Base-by-base conservation (phyloP, 805 yeast genomes). In the Lipomyces yamadae region DNA sequence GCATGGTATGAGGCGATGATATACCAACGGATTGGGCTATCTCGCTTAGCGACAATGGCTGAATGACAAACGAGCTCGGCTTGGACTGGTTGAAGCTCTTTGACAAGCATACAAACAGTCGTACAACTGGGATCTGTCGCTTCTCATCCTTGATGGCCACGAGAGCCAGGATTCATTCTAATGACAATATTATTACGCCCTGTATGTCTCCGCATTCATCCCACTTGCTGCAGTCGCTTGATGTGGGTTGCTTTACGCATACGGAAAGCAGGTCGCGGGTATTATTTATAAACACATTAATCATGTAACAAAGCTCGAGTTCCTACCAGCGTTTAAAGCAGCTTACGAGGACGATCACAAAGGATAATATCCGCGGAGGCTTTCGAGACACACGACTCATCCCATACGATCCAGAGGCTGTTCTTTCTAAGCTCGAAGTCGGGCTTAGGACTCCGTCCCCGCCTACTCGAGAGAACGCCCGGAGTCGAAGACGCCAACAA, bases 241-340 rank as follows among this genome's bases (percentile, higher is more conserved):
- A 63, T 60, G 58, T 58, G 13, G 63, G 66, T 8, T 61, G 63
- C 30, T 60, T 55, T 63, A 30, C 3, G 54, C 63, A 50, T 58
- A 59, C 50, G 54, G 60, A 13, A 57, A 59, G 24, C 45, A 63
- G 18, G 60, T 61, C 58, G 64, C 59, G 29, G 42, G 15, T 29
- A 13, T 58, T 6, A 50, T 54, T 55, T 8, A 52, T 24, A 33
- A 35, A 2, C 58, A 54, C 29, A 35, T 48, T 39, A 59, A 6
- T 7, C 61, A 24, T 55, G 37, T 58, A n/a, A 45, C n/a, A 35
- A 58, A 45, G 37, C 39, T 6, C 4, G 55, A 50, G 4, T 50
- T 50, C 32, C 11, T 50, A 8, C 29, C 54, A 24, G 54, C 54
- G 11, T 50, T 50, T 50, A 3, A 29, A 6, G 54, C 29, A 7